These are phyloP conservation scores for Septoria petroselini DNA, from an alignment of 2,329 filamentous ascomycete genomes.

Conservation along the genomic window DNA sequence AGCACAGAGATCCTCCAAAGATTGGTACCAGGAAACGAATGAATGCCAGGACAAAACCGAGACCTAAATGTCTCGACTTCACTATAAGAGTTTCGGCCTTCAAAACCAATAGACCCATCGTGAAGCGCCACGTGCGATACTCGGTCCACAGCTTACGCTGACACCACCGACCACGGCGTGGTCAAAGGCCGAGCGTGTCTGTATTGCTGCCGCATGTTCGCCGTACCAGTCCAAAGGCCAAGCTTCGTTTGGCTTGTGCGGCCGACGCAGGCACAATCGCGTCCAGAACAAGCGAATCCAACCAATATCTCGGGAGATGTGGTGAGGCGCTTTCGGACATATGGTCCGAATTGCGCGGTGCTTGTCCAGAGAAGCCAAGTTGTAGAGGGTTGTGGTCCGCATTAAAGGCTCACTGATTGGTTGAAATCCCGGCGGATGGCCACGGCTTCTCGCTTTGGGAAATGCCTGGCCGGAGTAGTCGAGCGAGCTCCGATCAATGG, in stretches of 20 bases:
- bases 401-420: neutral
- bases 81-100: neutral
- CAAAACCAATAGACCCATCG: neutral
- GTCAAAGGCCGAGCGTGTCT: neutral
- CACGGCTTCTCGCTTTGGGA: constrained; percentile 2
- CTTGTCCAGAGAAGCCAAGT: neutral
- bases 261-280: neutral
- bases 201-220: neutral
- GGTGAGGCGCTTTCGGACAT: neutral
- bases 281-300: neutral
- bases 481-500: neutral
- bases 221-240: neutral
- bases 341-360: neutral
- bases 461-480: neutral
- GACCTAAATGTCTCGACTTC: neutral
- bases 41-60: constrained; percentile 2
- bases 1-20: neutral
- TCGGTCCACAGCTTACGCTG: neutral
- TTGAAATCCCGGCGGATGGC: neutral
- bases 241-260: neutral
- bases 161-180: neutral
- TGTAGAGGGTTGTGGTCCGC: too few species aligned
- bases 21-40: neutral
- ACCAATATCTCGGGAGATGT: neutral
- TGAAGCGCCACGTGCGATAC: neutral